A percentile compares a stretch with the other conserved stretches of the same genome.
phyloP scores from a whole-genome alignment of 1,284 basidiomycete species.

The Papiliotrema fonsecae region DNA sequence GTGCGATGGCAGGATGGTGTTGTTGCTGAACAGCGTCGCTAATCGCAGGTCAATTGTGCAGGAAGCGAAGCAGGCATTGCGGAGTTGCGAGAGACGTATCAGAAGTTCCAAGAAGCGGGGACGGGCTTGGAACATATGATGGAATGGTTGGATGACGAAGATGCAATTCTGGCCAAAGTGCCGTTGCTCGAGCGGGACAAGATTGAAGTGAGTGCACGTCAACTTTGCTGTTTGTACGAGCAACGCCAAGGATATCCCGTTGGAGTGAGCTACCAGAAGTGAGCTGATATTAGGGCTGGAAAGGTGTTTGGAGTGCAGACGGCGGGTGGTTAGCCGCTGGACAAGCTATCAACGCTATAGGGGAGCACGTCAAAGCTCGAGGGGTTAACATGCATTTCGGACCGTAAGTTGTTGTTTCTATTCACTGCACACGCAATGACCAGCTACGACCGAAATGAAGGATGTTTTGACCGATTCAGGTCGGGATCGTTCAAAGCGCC shows the following conservation, averaged over 20 bases:
- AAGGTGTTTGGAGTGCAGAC: constrained; percentile 19
- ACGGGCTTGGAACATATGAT: constrained; percentile 10
- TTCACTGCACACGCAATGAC: too few species aligned
- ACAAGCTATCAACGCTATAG: constrained; percentile 32
- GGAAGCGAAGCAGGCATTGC: constrained; percentile 6
- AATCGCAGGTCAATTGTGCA: constrained; percentile 12
- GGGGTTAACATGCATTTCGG: constrained; percentile 37
- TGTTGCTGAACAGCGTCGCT: constrained; percentile 9
- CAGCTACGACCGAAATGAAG: too few species aligned
- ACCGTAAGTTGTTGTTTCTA: too few species aligned
- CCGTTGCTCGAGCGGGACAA: constrained; percentile 18
- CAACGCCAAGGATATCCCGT: too few species aligned
- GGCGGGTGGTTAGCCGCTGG: constrained; percentile 41
- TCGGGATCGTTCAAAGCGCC: constrained; percentile 29
- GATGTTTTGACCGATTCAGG: neutral
- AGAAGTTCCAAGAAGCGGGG: constrained; percentile 5
- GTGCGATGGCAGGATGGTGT: constrained; percentile 17
- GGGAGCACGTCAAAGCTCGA: constrained; percentile 20
- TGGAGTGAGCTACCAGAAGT: too few species aligned
- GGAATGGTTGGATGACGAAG: constrained; percentile 30
- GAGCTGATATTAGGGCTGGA: constrained; percentile 29
- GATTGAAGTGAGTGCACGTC: constrained; percentile 18
- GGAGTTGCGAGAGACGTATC: constrained; percentile 18
- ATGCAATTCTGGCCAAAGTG: constrained; percentile 22
- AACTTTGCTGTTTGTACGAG: neutral